Evolutionary conservation across 805 yeast species (phyloP).

Genomic region (Pichia cephalocereana): DNA sequence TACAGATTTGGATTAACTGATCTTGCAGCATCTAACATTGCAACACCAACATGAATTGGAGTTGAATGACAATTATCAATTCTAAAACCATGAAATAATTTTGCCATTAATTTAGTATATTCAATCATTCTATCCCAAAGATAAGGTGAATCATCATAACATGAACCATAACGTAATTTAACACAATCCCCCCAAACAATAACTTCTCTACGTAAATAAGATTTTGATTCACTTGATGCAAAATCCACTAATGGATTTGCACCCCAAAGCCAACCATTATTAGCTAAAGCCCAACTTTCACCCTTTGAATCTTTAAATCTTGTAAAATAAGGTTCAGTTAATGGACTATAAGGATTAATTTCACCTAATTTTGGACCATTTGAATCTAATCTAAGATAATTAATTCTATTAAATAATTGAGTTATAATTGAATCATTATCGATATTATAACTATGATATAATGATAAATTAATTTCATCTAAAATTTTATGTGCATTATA

Average conservation of each 20-base stretch:
- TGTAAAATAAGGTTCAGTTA: conserved; percentile 85
- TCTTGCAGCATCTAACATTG: conserved; percentile 81
- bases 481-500: conserved; percentile 42
- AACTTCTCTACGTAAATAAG: conserved; percentile 84
- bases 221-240: conserved; percentile 71
- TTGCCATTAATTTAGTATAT: conserved; percentile 66
- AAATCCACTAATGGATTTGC: conserved; percentile 91
- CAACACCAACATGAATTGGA: conserved; percentile 90
- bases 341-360: conserved; percentile 46
- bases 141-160: conserved; percentile 76
- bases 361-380: conserved; percentile 79
- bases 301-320: conserved; percentile 49
- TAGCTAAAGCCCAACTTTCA: conserved; percentile 64
- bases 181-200: conserved; percentile 98
- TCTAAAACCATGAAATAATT: conserved; percentile 75
- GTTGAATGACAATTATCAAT: conserved; percentile 96
- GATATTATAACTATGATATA: conserved; percentile 66
- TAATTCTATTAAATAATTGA: conserved; percentile 69
- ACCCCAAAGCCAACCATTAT: conserved; percentile 99
- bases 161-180: conserved; percentile 74
- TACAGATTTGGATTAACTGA: conserved; percentile 74
- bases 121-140: conserved; percentile 83
- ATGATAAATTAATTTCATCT: conserved; percentile 68
- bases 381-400: conserved; percentile 64
- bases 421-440: conserved; percentile 57